phyloP scores from a whole-genome alignment of 345 rosid genomes.

The Pistacia vera region DNA sequence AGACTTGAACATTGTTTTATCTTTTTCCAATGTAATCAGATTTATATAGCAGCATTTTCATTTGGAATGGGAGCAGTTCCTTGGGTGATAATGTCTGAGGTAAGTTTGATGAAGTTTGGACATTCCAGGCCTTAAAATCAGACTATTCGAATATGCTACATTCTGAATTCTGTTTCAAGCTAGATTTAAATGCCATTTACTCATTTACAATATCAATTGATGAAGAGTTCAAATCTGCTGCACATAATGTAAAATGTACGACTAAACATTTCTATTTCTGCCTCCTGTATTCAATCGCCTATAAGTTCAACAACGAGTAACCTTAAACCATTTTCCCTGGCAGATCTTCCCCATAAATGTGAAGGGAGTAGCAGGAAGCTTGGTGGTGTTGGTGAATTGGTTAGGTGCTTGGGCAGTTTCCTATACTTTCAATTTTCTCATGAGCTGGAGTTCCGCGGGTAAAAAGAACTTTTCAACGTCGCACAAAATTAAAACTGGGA shows the following conservation, averaged over 20 bases:
- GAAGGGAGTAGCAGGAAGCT: conserved; percentile 90
- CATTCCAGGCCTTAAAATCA: background rate
- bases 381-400: conserved; percentile 93
- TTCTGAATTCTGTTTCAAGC: background rate
- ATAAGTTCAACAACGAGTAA: background rate
- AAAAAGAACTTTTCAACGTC: background rate
- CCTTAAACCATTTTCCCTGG: background rate
- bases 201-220: background rate
- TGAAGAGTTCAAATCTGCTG: background rate
- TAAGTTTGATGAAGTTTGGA: conserved; percentile 20
- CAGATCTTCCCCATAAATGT: conserved; percentile 91
- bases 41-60: conserved; percentile 66
- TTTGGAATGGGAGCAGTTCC: conserved; percentile 96
- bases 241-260: background rate
- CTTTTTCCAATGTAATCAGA: conserved; percentile 35
- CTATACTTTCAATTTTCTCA: conserved; percentile 80
- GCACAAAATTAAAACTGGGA: background rate
- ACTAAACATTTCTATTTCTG: background rate
- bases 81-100: conserved; percentile 99
- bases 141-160: background rate
- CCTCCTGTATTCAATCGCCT: background rate
- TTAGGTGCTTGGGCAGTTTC: conserved; percentile 92
- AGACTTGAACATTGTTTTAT: background rate
- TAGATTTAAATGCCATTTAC: no score
- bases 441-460: conserved; percentile 87